Base-by-base conservation (phyloP, 2,329 filamentous ascomycete genomes). In the Piedraia hortae region DNA sequence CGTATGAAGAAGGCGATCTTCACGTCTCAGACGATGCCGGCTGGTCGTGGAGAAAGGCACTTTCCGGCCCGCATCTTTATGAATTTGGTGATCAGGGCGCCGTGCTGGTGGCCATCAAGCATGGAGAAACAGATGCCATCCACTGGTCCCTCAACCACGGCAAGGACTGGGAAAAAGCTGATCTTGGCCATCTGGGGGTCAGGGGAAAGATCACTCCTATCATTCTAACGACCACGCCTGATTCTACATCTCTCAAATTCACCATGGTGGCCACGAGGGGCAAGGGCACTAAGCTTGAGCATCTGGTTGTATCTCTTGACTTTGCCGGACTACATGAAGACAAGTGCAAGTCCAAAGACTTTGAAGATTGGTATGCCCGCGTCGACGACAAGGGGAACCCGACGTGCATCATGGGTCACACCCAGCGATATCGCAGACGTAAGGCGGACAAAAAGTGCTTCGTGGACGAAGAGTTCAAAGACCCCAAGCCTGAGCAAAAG, bases 31-130 rank as follows among this genome's bases (percentile, higher is more conserved):
- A 90, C 38, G 66, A 93, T 44, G 82, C 80, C 10, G 85, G 85
- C 18, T 48, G 75, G 28, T 80, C 66, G 1, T 97, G 88, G 85
- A 62, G 54, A 16, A 53, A 66, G 38, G 60, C 67, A 1, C 56
- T 74, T 4, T 54, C 78, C 9, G 74, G 75, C 10, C 72, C 80
- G 7, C 78, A 93, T 48, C 85, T 88, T 43, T 97, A 89, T 45
- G 80, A 91, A 39, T 88, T 93, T 42, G 85, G 85, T 23, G 82
- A 91, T 35, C 71, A 88, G 32, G 85, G 85, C 2, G 78, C 78
- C 9, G 61, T 97, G 10, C 52, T 97, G 14, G 58, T 93, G 14
- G 85, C 85, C 3, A 54, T 93, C 16, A 57, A 61, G 29, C 74
- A 90, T 35, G 51, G 56, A 21, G 50, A 53, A 21, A 74, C 69